phyloP scores from a whole-genome alignment of 768 basidiomycete species.

The Tulasnella sp. region DNA sequence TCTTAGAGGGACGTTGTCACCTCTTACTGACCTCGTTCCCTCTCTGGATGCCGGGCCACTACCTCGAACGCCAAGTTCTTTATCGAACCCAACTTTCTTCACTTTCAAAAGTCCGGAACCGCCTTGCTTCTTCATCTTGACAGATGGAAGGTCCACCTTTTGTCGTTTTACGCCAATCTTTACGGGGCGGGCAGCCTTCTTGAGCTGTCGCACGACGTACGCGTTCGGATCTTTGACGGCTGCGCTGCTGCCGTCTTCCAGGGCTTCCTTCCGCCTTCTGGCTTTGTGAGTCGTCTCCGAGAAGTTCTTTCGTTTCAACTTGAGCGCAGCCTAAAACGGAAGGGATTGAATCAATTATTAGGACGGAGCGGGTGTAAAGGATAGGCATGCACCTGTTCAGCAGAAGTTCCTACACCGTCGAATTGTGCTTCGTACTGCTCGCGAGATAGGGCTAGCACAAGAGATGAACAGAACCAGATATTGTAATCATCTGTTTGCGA shows the following conservation, averaged over 20 bases:
- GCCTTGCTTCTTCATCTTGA: slow-evolving; percentile 26
- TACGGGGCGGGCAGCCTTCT: slow-evolving; percentile 59
- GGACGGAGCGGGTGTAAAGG: neutral
- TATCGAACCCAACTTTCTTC: slow-evolving; percentile 40
- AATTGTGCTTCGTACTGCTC: slow-evolving; percentile 55
- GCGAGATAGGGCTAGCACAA: slow-evolving; percentile 56
- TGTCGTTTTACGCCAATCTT: slow-evolving; percentile 20
- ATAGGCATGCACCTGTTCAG: slow-evolving; percentile 23
- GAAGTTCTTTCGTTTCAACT: slow-evolving; percentile 65
- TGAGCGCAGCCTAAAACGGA: neutral
- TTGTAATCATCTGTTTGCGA: neutral
- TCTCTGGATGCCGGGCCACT: slow-evolving; percentile 30
- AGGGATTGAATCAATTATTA: neutral
- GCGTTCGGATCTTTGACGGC: slow-evolving; percentile 69
- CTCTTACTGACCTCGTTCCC: slow-evolving; percentile 56
- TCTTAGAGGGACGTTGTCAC: slow-evolving; percentile 40
- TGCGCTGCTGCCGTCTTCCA: slow-evolving; percentile 50
- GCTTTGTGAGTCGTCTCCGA: slow-evolving; percentile 77
- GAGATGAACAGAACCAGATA: slow-evolving; percentile 6
- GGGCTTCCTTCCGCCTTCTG: slow-evolving; percentile 79
- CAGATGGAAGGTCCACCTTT: slow-evolving; percentile 29
- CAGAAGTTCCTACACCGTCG: slow-evolving; percentile 34
- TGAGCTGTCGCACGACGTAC: slow-evolving; percentile 65
- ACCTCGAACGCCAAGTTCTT: slow-evolving; percentile 42
- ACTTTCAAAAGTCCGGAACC: slow-evolving; percentile 24